Percentiles rank a stretch among this genome's conserved stretches.
Evolutionary conservation across 345 rosid genomes (phyloP).

Genomic region (Crucihimalaya himalaica): DNA sequence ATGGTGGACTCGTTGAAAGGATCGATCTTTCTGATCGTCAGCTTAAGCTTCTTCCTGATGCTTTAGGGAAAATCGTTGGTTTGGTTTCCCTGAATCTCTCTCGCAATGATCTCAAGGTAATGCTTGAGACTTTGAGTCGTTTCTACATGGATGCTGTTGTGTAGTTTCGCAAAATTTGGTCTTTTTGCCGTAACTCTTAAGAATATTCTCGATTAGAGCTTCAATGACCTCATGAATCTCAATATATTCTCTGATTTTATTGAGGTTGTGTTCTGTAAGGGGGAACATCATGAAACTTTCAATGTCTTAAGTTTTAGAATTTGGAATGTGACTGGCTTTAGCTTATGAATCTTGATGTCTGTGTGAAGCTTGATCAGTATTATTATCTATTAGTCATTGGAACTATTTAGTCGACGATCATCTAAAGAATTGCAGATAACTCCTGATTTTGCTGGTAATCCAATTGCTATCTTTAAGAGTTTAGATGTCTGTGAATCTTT

Average conservation of each 20-base stretch:
- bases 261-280: neutral
- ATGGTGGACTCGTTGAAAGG: constrained; percentile 48
- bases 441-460: constrained; percentile 3
- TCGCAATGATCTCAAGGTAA: constrained; percentile 74
- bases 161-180: neutral
- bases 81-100: constrained; percentile 69
- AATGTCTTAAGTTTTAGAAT: constrained; percentile 1
- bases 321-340: constrained; percentile 3
- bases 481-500: neutral
- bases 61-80: constrained; percentile 58
- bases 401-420: neutral
- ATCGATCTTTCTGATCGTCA: constrained; percentile 62
- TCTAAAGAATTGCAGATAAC: neutral
- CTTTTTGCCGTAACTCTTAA: neutral
- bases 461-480: neutral
- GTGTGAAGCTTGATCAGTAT: constrained; percentile 1
- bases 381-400: neutral
- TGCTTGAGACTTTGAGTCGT: neutral
- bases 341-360: neutral
- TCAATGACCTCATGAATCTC: neutral
- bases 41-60: constrained; percentile 72
- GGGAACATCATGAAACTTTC: neutral
- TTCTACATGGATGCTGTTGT: neutral
- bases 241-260: neutral
- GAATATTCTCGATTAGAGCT: neutral